phyloP scores from a whole-genome alignment of 1,284 basidiomycete species.

The Ganoderma multipileum region DNA sequence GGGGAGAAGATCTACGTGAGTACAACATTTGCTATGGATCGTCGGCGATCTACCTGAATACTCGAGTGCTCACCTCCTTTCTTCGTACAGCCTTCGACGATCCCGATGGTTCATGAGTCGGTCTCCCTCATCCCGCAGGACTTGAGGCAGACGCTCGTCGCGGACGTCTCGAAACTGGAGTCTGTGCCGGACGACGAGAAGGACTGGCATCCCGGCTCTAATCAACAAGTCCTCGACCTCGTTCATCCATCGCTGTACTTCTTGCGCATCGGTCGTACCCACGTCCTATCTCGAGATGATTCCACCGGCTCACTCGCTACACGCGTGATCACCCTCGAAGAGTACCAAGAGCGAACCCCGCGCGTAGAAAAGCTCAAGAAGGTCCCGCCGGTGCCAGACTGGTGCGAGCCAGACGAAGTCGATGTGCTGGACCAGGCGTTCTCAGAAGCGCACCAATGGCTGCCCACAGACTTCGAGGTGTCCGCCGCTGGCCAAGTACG shows the following conservation, averaged over 20 bases:
- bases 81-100: not conserved
- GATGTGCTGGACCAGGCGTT: not conserved
- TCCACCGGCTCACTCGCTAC: not conserved
- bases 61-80: not conserved
- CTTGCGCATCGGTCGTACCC: slow-evolving; percentile 9
- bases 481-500: slow-evolving; percentile 9
- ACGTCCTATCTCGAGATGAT: not conserved
- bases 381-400: not conserved
- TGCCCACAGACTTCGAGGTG: slow-evolving; percentile 19
- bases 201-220: slow-evolving; percentile 18
- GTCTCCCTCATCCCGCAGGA: not conserved
- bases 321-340: not conserved
- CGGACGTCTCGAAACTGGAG: slow-evolving; percentile 6
- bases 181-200: slow-evolving; percentile 10
- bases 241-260: slow-evolving; percentile 18
- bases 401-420: not conserved
- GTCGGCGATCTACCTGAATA: not conserved
- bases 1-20: slow-evolving; percentile 35
- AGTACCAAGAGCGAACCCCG: not conserved
- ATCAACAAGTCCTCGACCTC: slow-evolving; percentile 16
- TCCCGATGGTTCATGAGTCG: slow-evolving; percentile 6
- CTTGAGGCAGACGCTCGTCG: not conserved
- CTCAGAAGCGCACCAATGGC: slow-evolving; percentile 17
- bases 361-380: not conserved
- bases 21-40: not conserved